Evolutionary conservation across 202 grass and related monocot species (phyloP).

Genomic region (Setaria viridis): DNA sequence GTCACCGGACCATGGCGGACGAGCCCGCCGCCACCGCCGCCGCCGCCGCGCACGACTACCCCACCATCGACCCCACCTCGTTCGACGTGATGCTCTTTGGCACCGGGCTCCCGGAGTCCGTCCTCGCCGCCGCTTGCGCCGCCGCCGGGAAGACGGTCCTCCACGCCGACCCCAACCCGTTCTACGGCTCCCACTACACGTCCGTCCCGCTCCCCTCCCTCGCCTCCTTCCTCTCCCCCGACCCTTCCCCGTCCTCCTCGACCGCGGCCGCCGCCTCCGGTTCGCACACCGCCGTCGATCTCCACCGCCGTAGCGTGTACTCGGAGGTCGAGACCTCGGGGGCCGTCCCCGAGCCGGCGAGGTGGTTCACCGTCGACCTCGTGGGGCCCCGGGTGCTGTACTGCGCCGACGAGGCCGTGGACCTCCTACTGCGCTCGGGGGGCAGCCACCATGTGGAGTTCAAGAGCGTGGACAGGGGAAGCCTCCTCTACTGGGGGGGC

Average conservation of each 20-base stretch:
- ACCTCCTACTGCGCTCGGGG: constrained; percentile 79
- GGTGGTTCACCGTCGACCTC: constrained; percentile 68
- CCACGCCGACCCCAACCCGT: constrained; percentile 82
- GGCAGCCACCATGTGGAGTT: constrained; percentile 88
- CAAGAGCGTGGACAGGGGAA: no score
- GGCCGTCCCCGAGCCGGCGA: constrained; percentile 60
- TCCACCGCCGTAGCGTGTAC: constrained; percentile 53
- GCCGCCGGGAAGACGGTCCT: constrained; percentile 82
- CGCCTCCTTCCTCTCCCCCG: constrained; percentile 51
- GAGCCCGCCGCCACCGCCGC: not conserved
- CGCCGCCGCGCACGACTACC: constrained; percentile 42
- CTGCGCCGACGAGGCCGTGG: constrained; percentile 86
- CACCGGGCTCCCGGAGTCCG: constrained; percentile 83
- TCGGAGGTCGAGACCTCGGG: constrained; percentile 69
- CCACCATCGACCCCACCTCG: constrained; percentile 65
- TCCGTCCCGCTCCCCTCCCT: constrained; percentile 64
- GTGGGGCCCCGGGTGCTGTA: constrained; percentile 77
- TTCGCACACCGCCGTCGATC: constrained; percentile 45
- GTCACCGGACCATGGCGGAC: constrained; percentile 45
- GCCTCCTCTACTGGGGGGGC: no score
- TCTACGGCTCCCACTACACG: constrained; percentile 92
- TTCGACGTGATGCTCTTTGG: constrained; percentile 89
- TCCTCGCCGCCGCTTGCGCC: constrained; percentile 79
- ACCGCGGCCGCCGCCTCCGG: not conserved
- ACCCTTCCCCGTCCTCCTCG: not conserved